Conservation (phyloP, 345 rosid species). For the Syzygium aqueum region DNA sequence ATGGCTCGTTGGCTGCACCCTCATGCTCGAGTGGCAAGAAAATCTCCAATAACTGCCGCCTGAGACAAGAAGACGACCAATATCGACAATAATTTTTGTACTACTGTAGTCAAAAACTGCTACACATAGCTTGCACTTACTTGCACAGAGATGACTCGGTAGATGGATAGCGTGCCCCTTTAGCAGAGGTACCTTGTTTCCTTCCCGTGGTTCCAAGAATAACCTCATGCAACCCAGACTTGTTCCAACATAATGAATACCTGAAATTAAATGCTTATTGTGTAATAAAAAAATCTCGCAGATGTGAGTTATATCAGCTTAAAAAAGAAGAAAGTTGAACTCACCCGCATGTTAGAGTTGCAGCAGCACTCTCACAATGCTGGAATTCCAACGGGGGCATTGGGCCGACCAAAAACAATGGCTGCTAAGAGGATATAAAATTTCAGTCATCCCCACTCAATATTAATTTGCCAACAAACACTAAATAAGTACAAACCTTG, state of each 20-base stretch:
- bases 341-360: conserved; percentile 92
- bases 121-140: conserved; percentile 28
- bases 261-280: conserved; percentile 22
- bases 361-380: conserved; percentile 68
- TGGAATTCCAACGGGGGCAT: conserved; percentile 74
- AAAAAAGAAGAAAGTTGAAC: background rate
- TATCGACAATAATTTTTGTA: background rate
- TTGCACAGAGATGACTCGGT: conserved; percentile 82
- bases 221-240: conserved; percentile 78
- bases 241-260: conserved; percentile 89
- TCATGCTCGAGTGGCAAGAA: conserved; percentile 34
- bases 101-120: background rate
- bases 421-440: conserved; percentile 38
- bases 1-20: conserved; percentile 5
- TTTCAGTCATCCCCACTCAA: background rate
- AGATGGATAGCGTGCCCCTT: conserved; percentile 70
- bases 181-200: conserved; percentile 91
- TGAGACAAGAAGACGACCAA: background rate
- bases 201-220: conserved; percentile 90
- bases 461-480: background rate
- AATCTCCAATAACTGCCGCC: conserved; percentile 49
- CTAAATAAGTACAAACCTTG: conserved; percentile 29
- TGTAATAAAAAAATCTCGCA: background rate
- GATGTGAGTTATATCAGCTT: background rate
- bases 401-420: conserved; percentile 53